Evolutionary conservation across 768 basidiomycete species (phyloP).

Genomic region (Pulveroboletus sp.): DNA sequence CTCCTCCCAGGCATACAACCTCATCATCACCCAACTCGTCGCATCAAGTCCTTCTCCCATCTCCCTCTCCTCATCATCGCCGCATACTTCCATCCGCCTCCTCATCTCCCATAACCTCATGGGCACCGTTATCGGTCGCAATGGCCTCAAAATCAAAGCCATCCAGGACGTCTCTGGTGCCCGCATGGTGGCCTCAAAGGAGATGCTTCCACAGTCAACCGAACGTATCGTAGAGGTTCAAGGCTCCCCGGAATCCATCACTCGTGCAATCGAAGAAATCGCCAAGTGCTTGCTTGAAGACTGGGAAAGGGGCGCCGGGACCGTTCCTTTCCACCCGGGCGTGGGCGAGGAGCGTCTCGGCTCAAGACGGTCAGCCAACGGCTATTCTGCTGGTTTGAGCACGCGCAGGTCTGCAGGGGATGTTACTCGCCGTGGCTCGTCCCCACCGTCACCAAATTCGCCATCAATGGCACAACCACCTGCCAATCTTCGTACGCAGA

Average conservation of each 20-base stretch:
- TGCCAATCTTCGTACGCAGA: conserved; percentile 92
- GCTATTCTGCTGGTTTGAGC: conserved; percentile 45
- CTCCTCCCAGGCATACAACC: conserved; percentile 74
- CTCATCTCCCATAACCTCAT: conserved; percentile 99
- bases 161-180: conserved; percentile 96
- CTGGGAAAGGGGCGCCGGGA: conserved; percentile 92
- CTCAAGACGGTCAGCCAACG: conserved; percentile 49
- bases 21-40: conserved; percentile 90
- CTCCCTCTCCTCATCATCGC: conserved; percentile 59
- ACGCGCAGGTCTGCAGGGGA: conserved; percentile 69
- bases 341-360: conserved; percentile 64
- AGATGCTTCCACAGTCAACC: conserved; percentile 98
- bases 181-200: conserved; percentile 98
- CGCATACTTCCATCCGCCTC: conserved; percentile 88
- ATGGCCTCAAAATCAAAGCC: conserved; percentile 96
- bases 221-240: conserved; percentile 99
- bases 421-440: conserved; percentile 40
- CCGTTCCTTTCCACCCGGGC: conserved; percentile 94
- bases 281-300: conserved; percentile 93
- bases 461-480: conserved; percentile 53
- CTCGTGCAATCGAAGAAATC: conserved; percentile 92
- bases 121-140: conserved; percentile 97
- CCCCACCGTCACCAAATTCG: conserved; percentile 33
- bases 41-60: conserved; percentile 69
- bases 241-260: conserved; percentile 88